Evolutionary conservation across 306 rosid species (phyloP), one percentile per base, ranked within the genome.

Genomic region (Trichosanthes truncata): DNA sequence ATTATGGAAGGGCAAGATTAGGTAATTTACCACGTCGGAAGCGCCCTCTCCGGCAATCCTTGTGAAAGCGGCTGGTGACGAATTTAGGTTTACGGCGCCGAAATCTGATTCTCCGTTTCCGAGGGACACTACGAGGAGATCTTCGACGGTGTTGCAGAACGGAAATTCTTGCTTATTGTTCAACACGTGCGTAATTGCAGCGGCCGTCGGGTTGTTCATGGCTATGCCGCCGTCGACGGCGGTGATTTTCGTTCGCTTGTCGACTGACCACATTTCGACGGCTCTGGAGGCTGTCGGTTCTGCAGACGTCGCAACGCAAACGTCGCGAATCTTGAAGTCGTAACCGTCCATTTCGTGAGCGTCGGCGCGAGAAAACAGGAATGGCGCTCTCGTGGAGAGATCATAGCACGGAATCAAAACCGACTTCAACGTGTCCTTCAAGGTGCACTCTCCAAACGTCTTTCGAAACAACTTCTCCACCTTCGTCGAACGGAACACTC

Each of bases 341-440:
- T 89, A 92, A 79, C 93, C 89, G 89, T 94, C 98, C 85, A 91
- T 71, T 83, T 94, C 98, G 43, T 89, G 80, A 3, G 98, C 98
- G 77, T 92, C 98, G 76, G 98, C 97, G 83, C 98, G 95, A 66
- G 98, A 94, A 87, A 94, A 92, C 80, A 94, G 80, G 78, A 94
- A 92, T 36, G 98, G 97, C 9, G 97, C 93, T 81, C 94, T 88
- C 18, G 97, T 89, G 45, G 91, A 61, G 76, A 94, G 93, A 83
- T 94, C 98, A 89, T 92, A 92, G 90, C 98, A 94, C 1, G 97
- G 97, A 57, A 94, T 87, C 86, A 94, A 46, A 59, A 92, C 90
- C 79, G 98, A 85, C 78, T 91, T 92, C 88, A 94, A 65, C 67
- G 98, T 94, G 84, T 94, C 98, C 82, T 83, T 91, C 76, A 94